A percentile compares a stretch with the other conserved stretches of the same genome.
Evolutionary conservation across 306 rosid species (phyloP).

Genomic region (Biancaea sappan): DNA sequence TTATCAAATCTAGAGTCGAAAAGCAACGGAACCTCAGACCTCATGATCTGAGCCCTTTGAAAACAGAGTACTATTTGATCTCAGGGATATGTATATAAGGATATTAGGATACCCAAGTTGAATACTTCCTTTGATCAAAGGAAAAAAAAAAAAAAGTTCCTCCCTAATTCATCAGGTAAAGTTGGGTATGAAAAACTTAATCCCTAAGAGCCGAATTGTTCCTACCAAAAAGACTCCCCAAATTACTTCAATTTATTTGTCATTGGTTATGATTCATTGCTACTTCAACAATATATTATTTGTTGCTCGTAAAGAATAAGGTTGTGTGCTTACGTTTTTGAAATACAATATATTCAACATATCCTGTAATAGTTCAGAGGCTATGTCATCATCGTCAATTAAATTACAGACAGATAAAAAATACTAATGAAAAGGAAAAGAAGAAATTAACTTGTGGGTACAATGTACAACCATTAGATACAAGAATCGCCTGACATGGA

Average conservation of each 20-base stretch:
- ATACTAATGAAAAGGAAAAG: constrained; percentile 13
- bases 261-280: neutral
- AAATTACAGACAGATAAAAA: constrained; percentile 46
- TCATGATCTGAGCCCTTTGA: no score
- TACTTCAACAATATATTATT: neutral
- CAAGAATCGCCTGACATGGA: constrained; percentile 53
- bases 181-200: no score
- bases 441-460: constrained; percentile 58
- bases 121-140: no score
- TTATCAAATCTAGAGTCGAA: neutral
- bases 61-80: no score
- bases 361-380: constrained; percentile 48
- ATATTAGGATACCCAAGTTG: no score
- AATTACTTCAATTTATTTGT: neutral
- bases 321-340: constrained; percentile 25
- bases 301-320: constrained; percentile 25
- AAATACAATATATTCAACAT: constrained; percentile 44
- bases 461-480: constrained; percentile 79
- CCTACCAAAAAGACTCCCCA: neutral
- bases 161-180: no score
- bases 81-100: no score
- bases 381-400: constrained; percentile 42
- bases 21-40: no score
- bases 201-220: no score
- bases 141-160: no score